Percentiles rank a stretch among this genome's conserved stretches.
Conservation (phyloP, 768 basidiomycete genomes). For the Melanogaster broomeanus region DNA sequence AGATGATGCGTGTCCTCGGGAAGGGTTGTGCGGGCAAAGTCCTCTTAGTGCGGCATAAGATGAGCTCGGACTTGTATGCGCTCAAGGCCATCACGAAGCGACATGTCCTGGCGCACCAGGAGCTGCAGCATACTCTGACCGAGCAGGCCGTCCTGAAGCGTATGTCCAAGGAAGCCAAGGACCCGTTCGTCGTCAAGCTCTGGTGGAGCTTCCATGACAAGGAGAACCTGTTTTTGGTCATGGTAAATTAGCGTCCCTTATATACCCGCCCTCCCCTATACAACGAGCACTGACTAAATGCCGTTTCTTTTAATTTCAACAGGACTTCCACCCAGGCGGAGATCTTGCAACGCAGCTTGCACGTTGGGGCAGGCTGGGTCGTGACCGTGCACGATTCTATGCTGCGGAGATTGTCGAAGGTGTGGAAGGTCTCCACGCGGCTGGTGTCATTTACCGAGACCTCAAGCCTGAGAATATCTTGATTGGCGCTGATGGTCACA, state of each 20-base stretch:
- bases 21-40: constrained; percentile 99
- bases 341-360: constrained; percentile 98
- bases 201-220: constrained; percentile 99
- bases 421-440: constrained; percentile 89
- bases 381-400: constrained; percentile 95
- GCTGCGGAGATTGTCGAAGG: constrained; percentile 97
- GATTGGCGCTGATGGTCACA: constrained; percentile 92
- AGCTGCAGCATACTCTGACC: constrained; percentile 93
- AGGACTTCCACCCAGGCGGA: constrained; percentile 96
- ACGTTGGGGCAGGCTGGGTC: constrained; percentile 90
- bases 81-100: constrained; percentile 98
- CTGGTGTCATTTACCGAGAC: constrained; percentile 96
- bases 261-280: constrained; percentile 7
- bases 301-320: constrained; percentile 14
- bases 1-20: constrained; percentile 95
- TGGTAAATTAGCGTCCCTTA: constrained; percentile 52
- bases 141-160: constrained; percentile 95
- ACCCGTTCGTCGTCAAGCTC: constrained; percentile 94
- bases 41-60: constrained; percentile 82
- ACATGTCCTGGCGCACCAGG: constrained; percentile 95
- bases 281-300: constrained; percentile 7
- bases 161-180: constrained; percentile 85
- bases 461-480: constrained; percentile 97
- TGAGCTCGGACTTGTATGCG: constrained; percentile 73
- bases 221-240: constrained; percentile 95